Evolutionary conservation across 2,329 filamentous ascomycete species (phyloP), one percentile per base, ranked within the genome.

Genomic region (Zasmidium angulare): DNA sequence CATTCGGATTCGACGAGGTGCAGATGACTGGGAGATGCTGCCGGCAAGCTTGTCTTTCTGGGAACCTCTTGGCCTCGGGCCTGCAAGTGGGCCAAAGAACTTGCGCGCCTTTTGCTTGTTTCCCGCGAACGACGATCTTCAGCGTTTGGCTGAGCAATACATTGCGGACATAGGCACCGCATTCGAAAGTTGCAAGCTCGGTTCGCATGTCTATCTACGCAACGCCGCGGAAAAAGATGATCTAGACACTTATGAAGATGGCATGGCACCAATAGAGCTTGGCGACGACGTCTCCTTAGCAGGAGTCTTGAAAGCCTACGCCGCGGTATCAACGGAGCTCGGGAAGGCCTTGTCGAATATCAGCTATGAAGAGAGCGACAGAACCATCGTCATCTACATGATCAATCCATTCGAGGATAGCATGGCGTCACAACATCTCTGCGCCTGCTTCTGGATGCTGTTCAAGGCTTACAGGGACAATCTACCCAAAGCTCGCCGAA

Each of bases 21-120:
- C 91, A 43, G 81, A 82, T 1, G 84, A 83, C 50, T 82, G 92
- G 57, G 90, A 91, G 11, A 79, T 96, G 43, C 78, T 93, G 21
- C 89, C 91, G 1, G 84, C 90, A 0, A 88, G 89, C 0, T 78
- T 93, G 20, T 78, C 82, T 0, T 96, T 95, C 69, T 96, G 91
- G 91, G 90, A 95, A 70, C 86, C 87, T 50, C 77, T 96, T 19
- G 89, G 90, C 0, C 80, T 96, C 1, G 85, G 85, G 1, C 91
- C 91, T 2, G 84, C 85, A 9, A 85, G 85, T 59, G 89, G 89
- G 0, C 70, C 79, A 7, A 96, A 96, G 72, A 85, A 93, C 61
- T 77, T 95, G 26, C 81, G 83, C 36, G 83, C 86, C 0, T 83
- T 90, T 50, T 91, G 89, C 69, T 78, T 95, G 1, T 89, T 88